These are phyloP conservation scores for Paecilomyces niveus DNA, from an alignment of 2,329 filamentous ascomycete genomes.

Conservation along the genomic window DNA sequence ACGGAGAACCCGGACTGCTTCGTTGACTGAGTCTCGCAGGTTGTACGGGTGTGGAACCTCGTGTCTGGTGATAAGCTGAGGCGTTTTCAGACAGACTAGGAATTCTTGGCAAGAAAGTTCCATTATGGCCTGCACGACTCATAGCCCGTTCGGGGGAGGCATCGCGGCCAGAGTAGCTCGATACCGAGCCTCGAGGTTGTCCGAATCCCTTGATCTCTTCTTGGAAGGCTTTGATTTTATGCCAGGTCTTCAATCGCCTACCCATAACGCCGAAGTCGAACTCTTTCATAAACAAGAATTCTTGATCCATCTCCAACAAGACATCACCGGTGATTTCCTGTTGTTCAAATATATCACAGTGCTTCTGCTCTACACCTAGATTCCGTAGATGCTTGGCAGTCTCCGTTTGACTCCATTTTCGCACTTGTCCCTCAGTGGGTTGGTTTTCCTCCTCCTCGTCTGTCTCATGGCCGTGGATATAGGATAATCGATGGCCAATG, in stretches of 20 bases:
- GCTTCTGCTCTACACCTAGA: conserved; percentile 74
- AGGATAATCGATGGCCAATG: conserved; percentile 69
- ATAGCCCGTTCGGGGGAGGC: conserved; percentile 38
- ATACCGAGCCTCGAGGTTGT: conserved; percentile 29
- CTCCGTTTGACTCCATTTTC: conserved; percentile 69
- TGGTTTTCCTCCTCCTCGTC: conserved; percentile 77
- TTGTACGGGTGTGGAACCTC: conserved; percentile 18
- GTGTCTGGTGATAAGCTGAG: conserved; percentile 17
- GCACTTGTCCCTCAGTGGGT: conserved; percentile 68
- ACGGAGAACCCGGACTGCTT: conserved; percentile 34
- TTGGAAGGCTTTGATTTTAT: conserved; percentile 87
- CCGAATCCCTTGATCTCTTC: conserved; percentile 68
- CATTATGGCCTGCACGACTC: conserved; percentile 30
- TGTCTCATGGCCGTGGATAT: conserved; percentile 89
- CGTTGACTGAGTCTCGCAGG: conserved; percentile 23
- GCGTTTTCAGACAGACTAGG: conserved; percentile 32
- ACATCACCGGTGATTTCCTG: conserved; percentile 96
- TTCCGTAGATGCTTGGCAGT: conserved; percentile 87
- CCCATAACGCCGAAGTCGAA: conserved; percentile 91
- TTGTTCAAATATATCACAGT: conserved; percentile 90
- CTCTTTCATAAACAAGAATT: conserved; percentile 89
- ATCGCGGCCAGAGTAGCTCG: conserved; percentile 36
- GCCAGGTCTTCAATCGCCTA: conserved; percentile 85
- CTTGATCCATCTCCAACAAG: conserved; percentile 88
- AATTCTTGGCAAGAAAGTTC: conserved; percentile 37